Evolutionary conservation across 2,329 filamentous ascomycete species (phyloP).

Genomic region (Claviceps maximensis): DNA sequence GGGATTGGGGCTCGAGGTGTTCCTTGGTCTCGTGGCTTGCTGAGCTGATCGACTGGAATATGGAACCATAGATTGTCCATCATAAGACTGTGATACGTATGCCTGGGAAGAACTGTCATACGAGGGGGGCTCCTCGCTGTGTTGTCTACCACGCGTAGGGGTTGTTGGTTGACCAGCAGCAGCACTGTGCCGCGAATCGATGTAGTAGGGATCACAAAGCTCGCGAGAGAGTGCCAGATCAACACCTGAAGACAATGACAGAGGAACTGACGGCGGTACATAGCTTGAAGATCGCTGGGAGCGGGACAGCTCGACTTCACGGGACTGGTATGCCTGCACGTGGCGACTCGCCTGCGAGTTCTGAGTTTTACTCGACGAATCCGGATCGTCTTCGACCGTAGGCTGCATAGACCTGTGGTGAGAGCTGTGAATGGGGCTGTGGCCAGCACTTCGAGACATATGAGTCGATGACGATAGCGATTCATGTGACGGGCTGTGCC

Average conservation of each 20-base stretch:
- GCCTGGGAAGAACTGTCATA: conserved; percentile 17
- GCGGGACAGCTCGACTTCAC: conserved; percentile 24
- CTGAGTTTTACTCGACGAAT: conserved; percentile 29
- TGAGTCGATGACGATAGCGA: conserved; percentile 30
- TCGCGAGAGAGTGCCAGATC: conserved; percentile 43
- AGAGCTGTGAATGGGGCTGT: conserved; percentile 31
- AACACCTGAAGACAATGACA: conserved; percentile 47
- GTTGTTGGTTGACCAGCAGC: conserved; percentile 23
- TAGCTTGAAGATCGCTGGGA: conserved; percentile 23
- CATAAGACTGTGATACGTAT: conserved; percentile 28
- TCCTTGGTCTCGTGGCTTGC: conserved; percentile 14
- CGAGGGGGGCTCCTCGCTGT: conserved; percentile 17
- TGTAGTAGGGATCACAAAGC: conserved; percentile 36
- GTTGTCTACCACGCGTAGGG: conserved; percentile 28
- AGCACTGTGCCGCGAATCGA: conserved; percentile 13
- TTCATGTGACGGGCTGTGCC: conserved; percentile 20
- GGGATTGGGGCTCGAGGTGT: conserved; percentile 26
- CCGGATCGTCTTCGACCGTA: conserved; percentile 51
- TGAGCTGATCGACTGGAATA: conserved; percentile 23
- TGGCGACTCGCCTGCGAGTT: conserved; percentile 17
- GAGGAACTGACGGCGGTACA: conserved; percentile 34
- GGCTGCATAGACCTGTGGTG: conserved; percentile 43
- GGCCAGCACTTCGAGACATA: conserved; percentile 36
- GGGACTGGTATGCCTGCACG: conserved; percentile 18
- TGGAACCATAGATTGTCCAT: conserved; percentile 26